Base-by-base conservation (phyloP, 2,329 filamentous ascomycete genomes). In the Hymenoscyphus repandus region DNA sequence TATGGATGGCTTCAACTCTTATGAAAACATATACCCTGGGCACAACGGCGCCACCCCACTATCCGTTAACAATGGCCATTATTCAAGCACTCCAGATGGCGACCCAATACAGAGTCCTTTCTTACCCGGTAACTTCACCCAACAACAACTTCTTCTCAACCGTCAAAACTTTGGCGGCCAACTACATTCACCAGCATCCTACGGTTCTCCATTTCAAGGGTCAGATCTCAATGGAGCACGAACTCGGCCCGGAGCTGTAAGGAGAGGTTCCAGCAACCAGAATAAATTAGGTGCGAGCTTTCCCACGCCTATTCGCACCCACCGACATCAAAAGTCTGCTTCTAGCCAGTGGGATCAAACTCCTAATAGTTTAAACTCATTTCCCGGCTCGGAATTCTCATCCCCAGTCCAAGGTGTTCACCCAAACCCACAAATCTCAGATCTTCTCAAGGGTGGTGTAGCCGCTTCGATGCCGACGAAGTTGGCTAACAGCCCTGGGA, bases 91-190 rank as follows among this genome's bases (percentile, higher is more conserved):
- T 1, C 91, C 92, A 3, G 92, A 97, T 54, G 90, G 90, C 47
- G 86, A 90, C 47, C 90, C 92, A 5, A 92, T 96, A 54, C 88
- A 95, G 64, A 96, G 90, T 62, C 92, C 92, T 0, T 96, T 90
- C 64, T 79, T 88, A 38, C 81, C 86, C 60, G n/a, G 32, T 22
- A 83, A 79, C 64, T 93, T 91, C 73, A 86, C 84, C 69, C 86
- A 87, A 64, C 77, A 77, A 33, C 87, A 90, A 58, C 95, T 90
- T 67, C 82, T 86, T 40, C 79, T 80, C 52, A 83, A 86, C 62
- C 79, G 82, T 48, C 39, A 38, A 38, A 72, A 76, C 13, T 79
- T 83, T 53, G 74, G 74, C 52, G 75, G 70, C 48, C 79, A 80
- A 2, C 63, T 80, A 6, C 76, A 78, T 50, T 78, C 76, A 11